Evolutionary conservation across 2,329 filamentous ascomycete genomes (phyloP).

Genomic region (Bipolaris sorokiniana): DNA sequence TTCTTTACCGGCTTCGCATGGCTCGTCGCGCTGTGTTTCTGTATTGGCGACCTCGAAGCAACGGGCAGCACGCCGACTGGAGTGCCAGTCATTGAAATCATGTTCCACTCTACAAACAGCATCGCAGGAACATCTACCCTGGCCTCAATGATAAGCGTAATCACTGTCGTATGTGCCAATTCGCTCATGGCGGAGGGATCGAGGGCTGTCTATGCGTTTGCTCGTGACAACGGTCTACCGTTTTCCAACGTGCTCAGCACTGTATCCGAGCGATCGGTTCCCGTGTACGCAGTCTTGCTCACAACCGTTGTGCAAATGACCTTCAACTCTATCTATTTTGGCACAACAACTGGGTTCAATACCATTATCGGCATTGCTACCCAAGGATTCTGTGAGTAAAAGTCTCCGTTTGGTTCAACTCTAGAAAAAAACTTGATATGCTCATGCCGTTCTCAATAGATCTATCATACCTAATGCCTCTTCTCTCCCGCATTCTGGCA

Average conservation of each 20-base stretch:
- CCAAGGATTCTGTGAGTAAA: constrained; percentile 59
- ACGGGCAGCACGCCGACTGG: constrained; percentile 57
- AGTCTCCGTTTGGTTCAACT: no score
- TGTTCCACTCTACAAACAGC: constrained; percentile 57
- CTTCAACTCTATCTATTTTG: constrained; percentile 62
- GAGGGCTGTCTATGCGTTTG: constrained; percentile 55
- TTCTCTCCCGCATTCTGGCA: constrained; percentile 58
- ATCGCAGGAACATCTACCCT: constrained; percentile 55
- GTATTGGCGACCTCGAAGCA: constrained; percentile 52
- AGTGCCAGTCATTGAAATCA: constrained; percentile 61
- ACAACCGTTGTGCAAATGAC: constrained; percentile 58
- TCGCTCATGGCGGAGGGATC: constrained; percentile 57
- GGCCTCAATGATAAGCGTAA: constrained; percentile 57
- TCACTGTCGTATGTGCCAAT: constrained; percentile 55
- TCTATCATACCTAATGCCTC: constrained; percentile 63
- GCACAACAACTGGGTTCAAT: constrained; percentile 61
- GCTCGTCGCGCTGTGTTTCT: constrained; percentile 51
- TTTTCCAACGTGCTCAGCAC: constrained; percentile 57
- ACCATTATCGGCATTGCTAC: constrained; percentile 64
- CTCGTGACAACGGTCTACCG: constrained; percentile 60
- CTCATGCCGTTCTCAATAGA: constrained; percentile 42
- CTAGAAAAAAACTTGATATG: neutral
- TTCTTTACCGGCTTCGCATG: constrained; percentile 50
- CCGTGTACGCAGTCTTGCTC: constrained; percentile 58
- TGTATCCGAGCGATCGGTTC: constrained; percentile 57